Conservation (phyloP, 176 grass and related monocot species). For the Triticum monococcum region DNA sequence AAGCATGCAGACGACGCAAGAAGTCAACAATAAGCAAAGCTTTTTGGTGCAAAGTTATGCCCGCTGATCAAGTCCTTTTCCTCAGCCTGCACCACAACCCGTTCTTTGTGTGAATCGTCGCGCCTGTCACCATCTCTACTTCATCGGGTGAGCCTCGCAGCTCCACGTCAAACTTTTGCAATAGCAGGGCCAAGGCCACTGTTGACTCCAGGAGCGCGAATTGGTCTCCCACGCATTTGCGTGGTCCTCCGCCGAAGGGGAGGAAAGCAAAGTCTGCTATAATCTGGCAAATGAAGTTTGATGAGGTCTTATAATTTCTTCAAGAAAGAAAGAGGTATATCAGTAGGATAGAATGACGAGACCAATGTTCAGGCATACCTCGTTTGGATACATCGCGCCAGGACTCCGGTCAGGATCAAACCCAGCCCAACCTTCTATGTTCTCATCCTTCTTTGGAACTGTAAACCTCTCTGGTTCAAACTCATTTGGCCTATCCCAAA, state of each 20-base stretch:
- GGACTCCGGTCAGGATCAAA: conserved; percentile 76
- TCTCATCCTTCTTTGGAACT: conserved; percentile 66
- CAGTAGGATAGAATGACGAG: background rate
- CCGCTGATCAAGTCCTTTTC: conserved; percentile 45
- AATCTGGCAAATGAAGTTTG: conserved; percentile 53
- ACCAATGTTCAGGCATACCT: conserved; percentile 41
- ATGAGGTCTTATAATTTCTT: background rate
- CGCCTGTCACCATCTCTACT: conserved; percentile 86
- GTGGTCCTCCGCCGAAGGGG: conserved; percentile 81
- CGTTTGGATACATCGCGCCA: conserved; percentile 91
- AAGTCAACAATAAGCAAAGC: conserved; percentile 34
- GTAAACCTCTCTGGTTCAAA: conserved; percentile 93
- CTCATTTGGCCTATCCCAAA: conserved; percentile 84
- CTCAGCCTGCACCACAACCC: conserved; percentile 85
- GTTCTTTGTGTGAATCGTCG: conserved; percentile 81
- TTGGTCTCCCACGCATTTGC: conserved; percentile 90
- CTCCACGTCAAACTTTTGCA: conserved; percentile 75
- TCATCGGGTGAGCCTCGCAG: conserved; percentile 71
- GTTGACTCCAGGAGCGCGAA: conserved; percentile 87
- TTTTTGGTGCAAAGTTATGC: conserved; percentile 22
- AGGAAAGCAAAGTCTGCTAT: conserved; percentile 92
- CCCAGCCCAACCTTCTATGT: conserved; percentile 83
- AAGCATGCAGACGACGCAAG: background rate
- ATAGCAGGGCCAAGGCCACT: conserved; percentile 60
- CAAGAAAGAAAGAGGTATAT: background rate